Evolutionary conservation across 1,139 yeast genomes (phyloP).

Genomic region (Debaryomyces subglobosus): DNA sequence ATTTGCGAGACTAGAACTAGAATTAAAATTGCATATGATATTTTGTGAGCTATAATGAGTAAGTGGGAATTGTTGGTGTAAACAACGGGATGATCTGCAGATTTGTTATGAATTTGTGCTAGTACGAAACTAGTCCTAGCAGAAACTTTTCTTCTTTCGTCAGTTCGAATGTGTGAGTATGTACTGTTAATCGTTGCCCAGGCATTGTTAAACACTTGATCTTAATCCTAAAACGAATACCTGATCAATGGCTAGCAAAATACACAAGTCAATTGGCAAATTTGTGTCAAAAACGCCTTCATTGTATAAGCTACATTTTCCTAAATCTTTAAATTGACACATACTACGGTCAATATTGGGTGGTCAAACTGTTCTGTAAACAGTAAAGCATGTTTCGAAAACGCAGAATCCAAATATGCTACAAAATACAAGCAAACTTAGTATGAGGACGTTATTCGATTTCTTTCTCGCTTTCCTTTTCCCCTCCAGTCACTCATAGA

Average conservation of each 20-base stretch:
- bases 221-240: no score
- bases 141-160: not conserved
- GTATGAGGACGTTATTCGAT: slow-evolving; percentile 45
- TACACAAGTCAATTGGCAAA: not conserved
- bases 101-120: not conserved
- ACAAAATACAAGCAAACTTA: slow-evolving; percentile 26
- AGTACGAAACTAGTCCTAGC: not conserved
- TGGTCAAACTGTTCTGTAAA: not conserved
- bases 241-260: no score
- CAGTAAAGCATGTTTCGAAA: slow-evolving; percentile 29
- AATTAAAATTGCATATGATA: not conserved
- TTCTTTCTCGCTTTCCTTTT: slow-evolving; percentile 41
- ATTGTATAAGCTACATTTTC: not conserved
- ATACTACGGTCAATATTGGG: not conserved
- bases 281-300: not conserved
- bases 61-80: not conserved
- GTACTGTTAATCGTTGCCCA: no score
- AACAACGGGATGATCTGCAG: not conserved
- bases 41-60: not conserved
- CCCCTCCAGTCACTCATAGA: slow-evolving; percentile 54
- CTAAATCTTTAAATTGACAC: no score
- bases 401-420: slow-evolving; percentile 43
- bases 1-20: not conserved
- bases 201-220: no score
- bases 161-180: not conserved